Evolutionary conservation across 441 rosid genomes (phyloP).

Genomic region (Brassica balearica): DNA sequence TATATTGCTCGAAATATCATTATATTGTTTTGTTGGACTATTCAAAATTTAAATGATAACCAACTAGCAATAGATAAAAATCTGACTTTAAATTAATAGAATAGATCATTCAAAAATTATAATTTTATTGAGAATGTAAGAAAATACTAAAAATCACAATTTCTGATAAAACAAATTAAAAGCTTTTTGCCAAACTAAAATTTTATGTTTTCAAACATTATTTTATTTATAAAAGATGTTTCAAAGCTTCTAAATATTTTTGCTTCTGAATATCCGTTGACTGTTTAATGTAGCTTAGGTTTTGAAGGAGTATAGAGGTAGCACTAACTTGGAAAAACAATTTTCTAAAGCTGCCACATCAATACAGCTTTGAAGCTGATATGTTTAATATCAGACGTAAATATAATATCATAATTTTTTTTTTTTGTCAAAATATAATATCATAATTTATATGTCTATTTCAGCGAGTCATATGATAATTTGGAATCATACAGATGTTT

Average conservation of each 20-base stretch:
- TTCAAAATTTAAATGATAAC: no score
- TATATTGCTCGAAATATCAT: no score
- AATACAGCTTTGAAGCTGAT: slow-evolving; percentile 37
- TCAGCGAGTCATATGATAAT: background rate
- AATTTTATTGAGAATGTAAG: no score
- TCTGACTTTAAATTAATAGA: no score
- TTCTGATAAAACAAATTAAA: background rate
- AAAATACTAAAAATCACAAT: background rate
- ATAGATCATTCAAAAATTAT: no score
- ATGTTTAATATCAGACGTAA: slow-evolving; percentile 21
- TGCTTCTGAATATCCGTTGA: background rate
- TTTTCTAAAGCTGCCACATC: slow-evolving; percentile 33
- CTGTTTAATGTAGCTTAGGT: background rate
- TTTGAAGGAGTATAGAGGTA: slow-evolving; percentile 5
- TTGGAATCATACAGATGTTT: background rate
- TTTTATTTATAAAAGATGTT: background rate
- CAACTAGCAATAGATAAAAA: no score
- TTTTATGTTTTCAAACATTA: background rate
- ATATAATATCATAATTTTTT: background rate
- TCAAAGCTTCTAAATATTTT: background rate
- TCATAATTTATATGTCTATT: background rate
- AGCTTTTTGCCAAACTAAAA: background rate
- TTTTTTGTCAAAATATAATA: background rate
- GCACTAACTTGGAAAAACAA: slow-evolving; percentile 12
- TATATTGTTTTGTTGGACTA: no score